Evolutionary conservation across 768 basidiomycete genomes (phyloP).

Genomic region (Porpolomopsis calyptriformis): DNA sequence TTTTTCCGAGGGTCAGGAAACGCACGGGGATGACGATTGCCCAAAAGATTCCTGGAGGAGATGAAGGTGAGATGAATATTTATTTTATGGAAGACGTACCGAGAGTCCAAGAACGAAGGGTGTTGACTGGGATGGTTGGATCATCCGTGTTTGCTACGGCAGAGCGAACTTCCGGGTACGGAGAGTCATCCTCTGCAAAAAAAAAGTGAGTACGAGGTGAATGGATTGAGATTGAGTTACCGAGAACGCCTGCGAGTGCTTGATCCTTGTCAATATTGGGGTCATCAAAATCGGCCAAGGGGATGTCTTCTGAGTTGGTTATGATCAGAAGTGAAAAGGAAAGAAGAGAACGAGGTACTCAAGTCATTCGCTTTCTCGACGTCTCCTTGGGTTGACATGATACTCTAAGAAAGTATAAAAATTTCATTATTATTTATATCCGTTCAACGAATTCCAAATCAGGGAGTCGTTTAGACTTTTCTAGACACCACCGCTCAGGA

Average conservation of each 20-base stretch:
- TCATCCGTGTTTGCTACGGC: conserved; percentile 41
- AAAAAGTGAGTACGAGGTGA: background rate
- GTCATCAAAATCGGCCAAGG: conserved; percentile 30
- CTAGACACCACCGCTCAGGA: too few relatives aligned
- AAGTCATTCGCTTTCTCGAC: background rate
- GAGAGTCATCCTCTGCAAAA: conserved; percentile 34
- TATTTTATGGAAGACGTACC: conserved; percentile 27
- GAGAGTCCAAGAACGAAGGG: conserved; percentile 60
- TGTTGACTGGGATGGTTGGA: conserved; percentile 16
- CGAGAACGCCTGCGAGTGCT: conserved; percentile 10
- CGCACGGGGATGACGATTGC: conserved; percentile 49
- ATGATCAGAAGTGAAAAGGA: background rate
- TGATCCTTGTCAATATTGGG: conserved; percentile 34
- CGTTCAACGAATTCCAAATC: too few relatives aligned
- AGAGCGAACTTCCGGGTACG: conserved; percentile 49
- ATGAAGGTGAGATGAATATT: background rate
- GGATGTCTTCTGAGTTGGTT: background rate
- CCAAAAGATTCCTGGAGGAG: conserved; percentile 33
- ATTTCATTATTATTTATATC: too few relatives aligned
- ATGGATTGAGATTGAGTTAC: background rate
- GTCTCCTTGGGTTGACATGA: too few relatives aligned
- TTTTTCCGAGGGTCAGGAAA: background rate
- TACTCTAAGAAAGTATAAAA: too few relatives aligned
- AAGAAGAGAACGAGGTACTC: background rate
- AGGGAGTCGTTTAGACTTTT: too few relatives aligned